Percentiles rank a stretch among this genome's conserved stretches.
Conservation (phyloP, 192 early-diverging fungal species). For the Entomortierella beljakovae region DNA sequence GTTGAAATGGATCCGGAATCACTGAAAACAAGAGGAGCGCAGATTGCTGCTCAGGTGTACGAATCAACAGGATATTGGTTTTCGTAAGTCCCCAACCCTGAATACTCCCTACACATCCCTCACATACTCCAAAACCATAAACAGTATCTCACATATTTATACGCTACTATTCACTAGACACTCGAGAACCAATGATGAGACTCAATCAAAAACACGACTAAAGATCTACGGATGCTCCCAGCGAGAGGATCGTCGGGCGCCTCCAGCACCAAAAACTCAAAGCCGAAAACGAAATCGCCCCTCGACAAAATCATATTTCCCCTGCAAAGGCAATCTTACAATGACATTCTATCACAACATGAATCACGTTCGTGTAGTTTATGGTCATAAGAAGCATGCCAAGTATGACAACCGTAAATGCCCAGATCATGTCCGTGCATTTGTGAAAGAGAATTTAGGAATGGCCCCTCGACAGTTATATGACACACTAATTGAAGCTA, state of each 20-base stretch:
- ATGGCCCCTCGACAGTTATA: constrained; percentile 34
- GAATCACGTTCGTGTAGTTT: constrained; percentile 47
- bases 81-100: constrained; percentile 35
- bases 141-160: constrained; percentile 1
- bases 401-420: constrained; percentile 54
- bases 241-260: constrained; percentile 45
- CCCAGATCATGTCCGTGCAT: constrained; percentile 46
- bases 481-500: constrained; percentile 17
- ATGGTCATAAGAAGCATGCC: constrained; percentile 38
- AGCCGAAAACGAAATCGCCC: constrained; percentile 50
- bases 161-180: constrained; percentile 16
- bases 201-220: constrained; percentile 48
- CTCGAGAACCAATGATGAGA: constrained; percentile 51
- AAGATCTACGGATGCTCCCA: constrained; percentile 54
- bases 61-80: constrained; percentile 56
- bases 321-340: constrained; percentile 51
- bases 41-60: constrained; percentile 43
- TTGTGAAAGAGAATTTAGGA: constrained; percentile 38
- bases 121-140: too few species aligned
- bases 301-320: constrained; percentile 47
- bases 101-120: too few species aligned
- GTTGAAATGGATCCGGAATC: constrained; percentile 51
- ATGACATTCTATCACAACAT: constrained; percentile 51
- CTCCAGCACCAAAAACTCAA: constrained; percentile 48
- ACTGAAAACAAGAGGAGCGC: constrained; percentile 32